Evolutionary conservation across 1,139 yeast genomes (phyloP), one percentile per base, ranked within the genome.

Genomic region (Candida smagusa): DNA sequence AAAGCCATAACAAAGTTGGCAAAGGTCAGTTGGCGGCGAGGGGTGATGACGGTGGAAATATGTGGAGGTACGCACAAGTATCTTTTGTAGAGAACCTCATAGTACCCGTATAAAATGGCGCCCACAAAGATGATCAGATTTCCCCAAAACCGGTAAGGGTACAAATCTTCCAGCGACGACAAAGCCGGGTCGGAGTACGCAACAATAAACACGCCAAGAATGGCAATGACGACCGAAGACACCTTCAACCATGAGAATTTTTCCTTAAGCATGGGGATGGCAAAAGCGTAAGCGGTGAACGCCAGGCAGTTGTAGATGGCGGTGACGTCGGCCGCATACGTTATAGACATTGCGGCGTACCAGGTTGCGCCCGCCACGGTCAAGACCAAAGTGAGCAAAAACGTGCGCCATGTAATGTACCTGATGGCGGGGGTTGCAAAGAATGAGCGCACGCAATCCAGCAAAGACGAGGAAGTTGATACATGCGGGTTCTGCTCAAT

Each of bases 251-350:
- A 71, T 1, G 84, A 74, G 49, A 86, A 79, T 35, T 62, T 66
- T 51, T 88, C 96, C 29, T 71, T 62, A 36, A 88, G 68, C 31
- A 88, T 59, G 2, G 90, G 87, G 22, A 88, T 81, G 2, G 95
- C 89, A 61, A 88, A 87, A 5, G 87, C 77, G 53, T 88, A 83
- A 0, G 96, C 96, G 6, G 90, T 83, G 56, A 88, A 87, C 0
- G 95, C 95, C 9, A 90, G 82, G 54, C 95, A 86, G 62, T 88
- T 88, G 62, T 87, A 88, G 45, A 88, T 88, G 7, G 96, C 96
- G 3, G 96, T 87, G 22, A 88, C 83, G 53, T 88, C 96, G 2
- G 89, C 74, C 0, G 95, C 88, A 28, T 89, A 84, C 1, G 96
- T 83, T 58, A 85, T 62, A 22, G 81, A 71, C 79, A 88, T 86